Evolutionary conservation across 1,284 basidiomycete genomes (phyloP).

Genomic region (Ceratobasidium sp.): DNA sequence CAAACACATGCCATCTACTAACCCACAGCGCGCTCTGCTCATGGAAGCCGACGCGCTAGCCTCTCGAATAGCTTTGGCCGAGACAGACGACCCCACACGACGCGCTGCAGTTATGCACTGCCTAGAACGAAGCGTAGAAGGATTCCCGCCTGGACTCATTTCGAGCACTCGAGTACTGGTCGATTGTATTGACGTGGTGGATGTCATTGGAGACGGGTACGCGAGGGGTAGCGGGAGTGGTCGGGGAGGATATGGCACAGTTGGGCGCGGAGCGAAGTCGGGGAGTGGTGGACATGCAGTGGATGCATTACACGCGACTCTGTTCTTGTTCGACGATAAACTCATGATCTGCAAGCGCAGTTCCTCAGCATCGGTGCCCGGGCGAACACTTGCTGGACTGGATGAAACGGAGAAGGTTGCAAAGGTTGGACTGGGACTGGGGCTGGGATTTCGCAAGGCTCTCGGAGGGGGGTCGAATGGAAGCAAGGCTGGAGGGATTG

Average conservation of each 20-base stretch:
- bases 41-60: constrained; percentile 90
- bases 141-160: constrained; percentile 90
- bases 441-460: constrained; percentile 71
- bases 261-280: constrained; percentile 27
- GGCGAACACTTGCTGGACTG: constrained; percentile 82
- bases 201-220: constrained; percentile 70
- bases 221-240: constrained; percentile 16
- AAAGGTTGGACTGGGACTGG: constrained; percentile 68
- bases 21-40: constrained; percentile 84
- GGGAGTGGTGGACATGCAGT: constrained; percentile 16
- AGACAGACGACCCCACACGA: constrained; percentile 92
- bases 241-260: constrained; percentile 26
- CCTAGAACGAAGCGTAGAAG: constrained; percentile 87
- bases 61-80: constrained; percentile 91
- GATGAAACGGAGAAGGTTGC: constrained; percentile 86
- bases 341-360: constrained; percentile 92
- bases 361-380: constrained; percentile 77
- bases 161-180: constrained; percentile 90
- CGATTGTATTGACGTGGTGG: constrained; percentile 95
- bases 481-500: constrained; percentile 33
- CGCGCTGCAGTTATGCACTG: constrained; percentile 91
- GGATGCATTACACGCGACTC: constrained; percentile 79
- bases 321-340: constrained; percentile 97
- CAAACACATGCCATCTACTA: constrained; percentile 83
- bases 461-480: constrained; percentile 26